phyloP scores from a whole-genome alignment of 1,284 basidiomycete species.

The Schizophyllum commune region DNA sequence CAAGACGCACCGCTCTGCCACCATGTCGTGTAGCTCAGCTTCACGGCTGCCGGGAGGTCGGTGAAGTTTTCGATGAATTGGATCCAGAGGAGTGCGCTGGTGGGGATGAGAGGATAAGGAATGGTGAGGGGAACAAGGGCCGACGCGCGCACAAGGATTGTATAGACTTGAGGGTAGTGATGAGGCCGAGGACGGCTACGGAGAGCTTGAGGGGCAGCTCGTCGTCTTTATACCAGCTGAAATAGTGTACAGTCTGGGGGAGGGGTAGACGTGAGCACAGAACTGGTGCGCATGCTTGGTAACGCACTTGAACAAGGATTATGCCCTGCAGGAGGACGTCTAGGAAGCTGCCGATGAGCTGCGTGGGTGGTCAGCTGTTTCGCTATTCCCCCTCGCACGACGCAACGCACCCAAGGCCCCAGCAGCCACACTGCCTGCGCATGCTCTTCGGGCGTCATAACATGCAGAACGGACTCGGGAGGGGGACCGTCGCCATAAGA shows the following conservation, averaged over 20 bases:
- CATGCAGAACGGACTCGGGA: too few species aligned
- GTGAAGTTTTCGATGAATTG: conserved; percentile 20
- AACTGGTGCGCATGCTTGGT: background rate
- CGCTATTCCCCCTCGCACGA: background rate
- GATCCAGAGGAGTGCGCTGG: conserved; percentile 24
- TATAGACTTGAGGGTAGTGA: conserved; percentile 23
- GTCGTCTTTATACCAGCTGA: conserved; percentile 19
- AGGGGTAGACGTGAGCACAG: background rate
- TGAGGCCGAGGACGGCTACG: conserved; percentile 18
- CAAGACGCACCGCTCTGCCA: conserved; percentile 24
- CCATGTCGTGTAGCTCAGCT: conserved; percentile 24
- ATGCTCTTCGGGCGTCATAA: background rate
- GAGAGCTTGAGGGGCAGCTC: conserved; percentile 14
- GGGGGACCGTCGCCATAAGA: too few species aligned
- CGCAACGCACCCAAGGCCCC: background rate
- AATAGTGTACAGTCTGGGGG: conserved; percentile 22
- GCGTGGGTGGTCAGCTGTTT: background rate
- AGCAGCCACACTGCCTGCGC: background rate
- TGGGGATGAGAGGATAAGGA: too few species aligned
- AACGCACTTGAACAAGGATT: conserved; percentile 22
- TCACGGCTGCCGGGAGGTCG: conserved; percentile 22
- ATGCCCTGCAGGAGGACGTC: conserved; percentile 27
- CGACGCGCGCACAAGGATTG: conserved; percentile 20
- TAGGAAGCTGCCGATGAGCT: conserved; percentile 18
- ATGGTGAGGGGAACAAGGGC: background rate